A percentile compares a stretch with the other conserved stretches of the same genome.
These are phyloP conservation scores for Clathrospora elynae DNA, from an alignment of 2,329 filamentous ascomycete genomes.

Conservation along the genomic window DNA sequence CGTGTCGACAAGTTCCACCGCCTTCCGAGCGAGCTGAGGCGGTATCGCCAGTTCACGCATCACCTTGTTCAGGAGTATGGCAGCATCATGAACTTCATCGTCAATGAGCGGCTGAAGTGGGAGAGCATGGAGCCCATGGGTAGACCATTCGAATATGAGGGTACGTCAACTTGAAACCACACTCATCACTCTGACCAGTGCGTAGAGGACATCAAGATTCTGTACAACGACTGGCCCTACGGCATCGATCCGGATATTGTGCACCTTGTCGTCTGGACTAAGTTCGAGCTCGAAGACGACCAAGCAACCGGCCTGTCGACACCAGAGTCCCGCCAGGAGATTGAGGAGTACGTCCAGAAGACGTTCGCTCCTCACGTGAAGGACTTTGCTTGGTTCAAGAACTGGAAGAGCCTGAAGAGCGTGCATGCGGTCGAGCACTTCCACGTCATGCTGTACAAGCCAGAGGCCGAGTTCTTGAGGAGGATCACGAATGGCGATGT, in stretches of 20 bases:
- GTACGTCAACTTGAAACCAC: slow-evolving; percentile 2
- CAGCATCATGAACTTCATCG: slow-evolving; percentile 76
- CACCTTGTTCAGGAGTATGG: slow-evolving; percentile 70
- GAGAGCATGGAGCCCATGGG: slow-evolving; percentile 50
- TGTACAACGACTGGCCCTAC: slow-evolving; percentile 95
- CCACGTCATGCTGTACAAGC: slow-evolving; percentile 86
- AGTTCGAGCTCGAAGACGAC: slow-evolving; percentile 78
- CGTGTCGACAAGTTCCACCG: slow-evolving; percentile 77
- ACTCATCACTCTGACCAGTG: not conserved
- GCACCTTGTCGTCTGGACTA: slow-evolving; percentile 91
- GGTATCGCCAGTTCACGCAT: slow-evolving; percentile 73
- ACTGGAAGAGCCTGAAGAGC: slow-evolving; percentile 84
- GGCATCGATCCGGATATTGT: slow-evolving; percentile 77
- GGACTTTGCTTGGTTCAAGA: slow-evolving; percentile 79
- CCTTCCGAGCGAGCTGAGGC: slow-evolving; percentile 74
- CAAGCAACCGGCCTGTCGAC: slow-evolving; percentile 69
- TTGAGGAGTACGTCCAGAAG: slow-evolving; percentile 71
- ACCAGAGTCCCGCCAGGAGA: slow-evolving; percentile 63
- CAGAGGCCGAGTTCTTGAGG: slow-evolving; percentile 70
- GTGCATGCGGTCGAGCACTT: slow-evolving; percentile 90
- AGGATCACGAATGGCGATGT: slow-evolving; percentile 76
- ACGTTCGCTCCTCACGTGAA: slow-evolving; percentile 66
- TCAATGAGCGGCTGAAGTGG: slow-evolving; percentile 75
- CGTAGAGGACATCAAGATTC: slow-evolving; percentile 69
- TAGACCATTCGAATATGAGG: slow-evolving; percentile 50